A percentile compares a stretch with the other conserved stretches of the same genome.
Conservation (phyloP, 306 rosid genomes). For the Sphenostylis stenocarpa region DNA sequence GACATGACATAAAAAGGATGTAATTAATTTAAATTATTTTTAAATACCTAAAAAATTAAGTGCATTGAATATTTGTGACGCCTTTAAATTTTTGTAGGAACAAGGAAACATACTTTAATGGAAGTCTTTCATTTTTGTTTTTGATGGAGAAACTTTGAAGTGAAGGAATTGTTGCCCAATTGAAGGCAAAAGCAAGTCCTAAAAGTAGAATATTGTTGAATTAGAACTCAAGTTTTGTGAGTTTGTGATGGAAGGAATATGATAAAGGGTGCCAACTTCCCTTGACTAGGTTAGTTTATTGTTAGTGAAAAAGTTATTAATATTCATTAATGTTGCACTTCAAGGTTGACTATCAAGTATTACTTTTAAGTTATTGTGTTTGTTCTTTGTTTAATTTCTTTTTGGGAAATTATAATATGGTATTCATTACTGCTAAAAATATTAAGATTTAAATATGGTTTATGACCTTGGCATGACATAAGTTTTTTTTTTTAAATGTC, state of each 20-base stretch:
- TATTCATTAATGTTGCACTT: not conserved
- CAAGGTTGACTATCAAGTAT: not conserved
- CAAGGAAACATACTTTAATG: not conserved
- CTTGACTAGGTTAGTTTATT: not conserved
- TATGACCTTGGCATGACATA: too few relatives aligned
- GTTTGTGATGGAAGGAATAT: not conserved
- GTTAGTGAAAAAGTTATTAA: not conserved
- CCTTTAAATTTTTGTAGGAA: not conserved
- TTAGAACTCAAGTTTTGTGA: slow-evolving; percentile 1
- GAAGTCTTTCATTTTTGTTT: not conserved
- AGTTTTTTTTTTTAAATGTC: too few relatives aligned
- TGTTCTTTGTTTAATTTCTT: not conserved
- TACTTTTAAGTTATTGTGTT: not conserved
- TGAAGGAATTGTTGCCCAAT: not conserved
- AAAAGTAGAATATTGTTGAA: not conserved
- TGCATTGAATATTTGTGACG: too few relatives aligned
- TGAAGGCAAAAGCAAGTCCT: not conserved
- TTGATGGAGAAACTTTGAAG: not conserved
- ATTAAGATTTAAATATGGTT: not conserved
- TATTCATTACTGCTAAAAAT: not conserved
- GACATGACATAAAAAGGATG: too few relatives aligned
- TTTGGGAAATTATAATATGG: not conserved
- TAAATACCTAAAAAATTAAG: too few relatives aligned
- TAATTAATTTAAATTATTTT: not conserved
- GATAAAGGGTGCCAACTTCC: not conserved